Evolutionary conservation across 2,329 filamentous ascomycete genomes (phyloP), one percentile per base, ranked within the genome.

Genomic region (Aspergillus felis): DNA sequence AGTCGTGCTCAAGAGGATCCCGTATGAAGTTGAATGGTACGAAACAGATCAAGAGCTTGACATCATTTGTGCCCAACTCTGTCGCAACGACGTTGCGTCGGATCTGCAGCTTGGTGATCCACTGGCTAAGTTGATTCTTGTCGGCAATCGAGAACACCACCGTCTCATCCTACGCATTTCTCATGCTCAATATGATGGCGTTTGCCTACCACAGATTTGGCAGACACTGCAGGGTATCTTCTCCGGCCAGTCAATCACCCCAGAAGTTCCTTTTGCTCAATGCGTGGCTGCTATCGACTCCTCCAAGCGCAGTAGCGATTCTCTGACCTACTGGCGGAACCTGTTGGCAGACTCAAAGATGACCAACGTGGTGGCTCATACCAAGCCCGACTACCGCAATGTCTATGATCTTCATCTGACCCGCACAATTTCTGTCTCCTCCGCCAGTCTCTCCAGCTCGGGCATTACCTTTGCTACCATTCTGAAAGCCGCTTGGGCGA

Each of bases 401-500:
- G 28, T 53, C 17, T 50, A 54, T 12, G 55, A 50, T 25, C 14
- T 29, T 3, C 48, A 50, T 29, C 48, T 50, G n/a, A 14, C 48
- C 14, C n/a, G 48, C 2, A 50, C 48, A 7, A 50, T 50, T 24
- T 24, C 48, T 27, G 25, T 50, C 3, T 24, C 38, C 10, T n/a
- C 46, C 14, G n/a, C 41, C 24, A 38, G 51, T 10, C 27, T 46
- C 7, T n/a, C 29, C 25, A 20, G 32, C 8, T 46, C 41, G 1
- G 58, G 38, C 3, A 65, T 70, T 27, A 68, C 67, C 14, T 22
- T 53, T 35, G 55, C 68, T 51, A 67, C 80, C 0, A 75, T 85
- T 2, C 72, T 86, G 41, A 85, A 84, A 64, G 78, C 81, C 0
- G 82, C 83, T 0, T 86, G 84, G 83, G 79, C 82, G 2, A 77